A percentile compares a stretch with the other conserved stretches of the same genome.
Conservation (phyloP, 2,329 filamentous ascomycete species). For the Claviceps quebecensis region DNA sequence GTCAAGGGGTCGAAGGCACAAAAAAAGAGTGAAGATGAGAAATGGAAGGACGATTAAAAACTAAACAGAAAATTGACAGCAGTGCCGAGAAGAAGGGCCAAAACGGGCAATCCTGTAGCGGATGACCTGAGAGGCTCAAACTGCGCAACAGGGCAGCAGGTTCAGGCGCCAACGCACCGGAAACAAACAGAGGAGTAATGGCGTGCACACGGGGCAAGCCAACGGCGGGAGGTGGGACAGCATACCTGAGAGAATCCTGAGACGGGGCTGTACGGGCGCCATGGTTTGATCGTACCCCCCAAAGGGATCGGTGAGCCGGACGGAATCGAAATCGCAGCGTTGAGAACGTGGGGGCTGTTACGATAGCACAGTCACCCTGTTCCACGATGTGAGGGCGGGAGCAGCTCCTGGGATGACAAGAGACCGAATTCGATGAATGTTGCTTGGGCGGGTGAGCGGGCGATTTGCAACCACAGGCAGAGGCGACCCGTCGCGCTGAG, state of each 20-base stretch:
- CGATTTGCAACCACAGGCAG: constrained; percentile 1
- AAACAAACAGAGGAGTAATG: constrained; percentile 2
- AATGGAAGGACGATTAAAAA: constrained; percentile 4
- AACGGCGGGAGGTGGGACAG: constrained; percentile 20
- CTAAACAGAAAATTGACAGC: constrained; percentile 4
- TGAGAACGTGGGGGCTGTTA: constrained; percentile 16
- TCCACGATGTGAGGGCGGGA: constrained; percentile 11
- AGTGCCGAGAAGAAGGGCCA: constrained; percentile 5
- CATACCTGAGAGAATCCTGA: constrained; percentile 48
- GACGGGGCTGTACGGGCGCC: constrained; percentile 45
- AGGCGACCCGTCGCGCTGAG: constrained; percentile 2
- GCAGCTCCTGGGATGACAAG: constrained; percentile 7
- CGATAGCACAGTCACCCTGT: constrained; percentile 20
- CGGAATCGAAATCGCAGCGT: constrained; percentile 18
- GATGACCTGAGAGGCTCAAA: constrained; percentile 6
- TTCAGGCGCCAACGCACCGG: constrained; percentile 10
- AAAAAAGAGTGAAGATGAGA: constrained; percentile 6
- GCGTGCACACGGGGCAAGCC: constrained; percentile 4
- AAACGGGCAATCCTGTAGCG: constrained; percentile 3
- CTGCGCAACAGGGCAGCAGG: constrained; percentile 9
- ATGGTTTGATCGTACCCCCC: constrained; percentile 28
- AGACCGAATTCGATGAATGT: constrained; percentile 6
- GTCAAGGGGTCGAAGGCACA: constrained; percentile 3
- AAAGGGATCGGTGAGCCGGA: constrained; percentile 20
- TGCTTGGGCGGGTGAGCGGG: constrained; percentile 1